A percentile compares a stretch with the other conserved stretches of the same genome.
phyloP scores from a whole-genome alignment of 2,329 filamentous ascomycete genomes.

The Colletotrichum sp. region DNA sequence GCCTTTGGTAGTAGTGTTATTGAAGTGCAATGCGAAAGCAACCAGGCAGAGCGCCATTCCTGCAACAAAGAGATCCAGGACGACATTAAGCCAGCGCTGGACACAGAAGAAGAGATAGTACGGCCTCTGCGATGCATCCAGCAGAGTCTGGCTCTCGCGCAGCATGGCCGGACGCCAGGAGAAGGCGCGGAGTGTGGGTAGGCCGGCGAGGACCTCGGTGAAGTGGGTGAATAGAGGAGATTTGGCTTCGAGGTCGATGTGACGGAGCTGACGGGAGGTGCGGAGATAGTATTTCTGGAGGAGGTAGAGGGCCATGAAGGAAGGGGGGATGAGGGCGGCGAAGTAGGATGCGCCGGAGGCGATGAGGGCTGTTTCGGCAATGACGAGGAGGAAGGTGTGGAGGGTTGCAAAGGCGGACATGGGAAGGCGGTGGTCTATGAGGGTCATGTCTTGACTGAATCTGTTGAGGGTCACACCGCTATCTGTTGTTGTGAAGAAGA shows the following conservation, averaged over 20 bases:
- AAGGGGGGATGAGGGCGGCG: constrained; percentile 45
- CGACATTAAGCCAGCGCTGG: constrained; percentile 54
- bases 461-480: constrained; percentile 38
- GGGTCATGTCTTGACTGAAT: constrained; percentile 47
- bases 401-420: constrained; percentile 22
- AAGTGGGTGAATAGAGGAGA: constrained; percentile 57
- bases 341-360: constrained; percentile 48
- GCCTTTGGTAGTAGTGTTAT: constrained; percentile 27
- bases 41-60: constrained; percentile 53
- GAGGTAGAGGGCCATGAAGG: constrained; percentile 44
- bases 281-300: constrained; percentile 59
- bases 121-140: constrained; percentile 52
- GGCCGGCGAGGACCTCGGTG: constrained; percentile 50
- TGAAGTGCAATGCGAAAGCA: constrained; percentile 43
- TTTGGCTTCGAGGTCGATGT: constrained; percentile 57
- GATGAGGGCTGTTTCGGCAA: constrained; percentile 49
- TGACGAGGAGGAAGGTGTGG: constrained; percentile 31
- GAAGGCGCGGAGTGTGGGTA: constrained; percentile 55
- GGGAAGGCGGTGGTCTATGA: constrained; percentile 44
- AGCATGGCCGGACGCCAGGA: constrained; percentile 46
- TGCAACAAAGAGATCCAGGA: constrained; percentile 54
- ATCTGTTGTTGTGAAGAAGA: constrained; percentile 39
- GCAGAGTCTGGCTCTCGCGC: constrained; percentile 36
- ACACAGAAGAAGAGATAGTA: constrained; percentile 54
- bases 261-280: constrained; percentile 59